Evolutionary conservation across 1,284 basidiomycete genomes (phyloP), one percentile per base, ranked within the genome.

Genomic region (Sporisorium iseilematis-ciliati): DNA sequence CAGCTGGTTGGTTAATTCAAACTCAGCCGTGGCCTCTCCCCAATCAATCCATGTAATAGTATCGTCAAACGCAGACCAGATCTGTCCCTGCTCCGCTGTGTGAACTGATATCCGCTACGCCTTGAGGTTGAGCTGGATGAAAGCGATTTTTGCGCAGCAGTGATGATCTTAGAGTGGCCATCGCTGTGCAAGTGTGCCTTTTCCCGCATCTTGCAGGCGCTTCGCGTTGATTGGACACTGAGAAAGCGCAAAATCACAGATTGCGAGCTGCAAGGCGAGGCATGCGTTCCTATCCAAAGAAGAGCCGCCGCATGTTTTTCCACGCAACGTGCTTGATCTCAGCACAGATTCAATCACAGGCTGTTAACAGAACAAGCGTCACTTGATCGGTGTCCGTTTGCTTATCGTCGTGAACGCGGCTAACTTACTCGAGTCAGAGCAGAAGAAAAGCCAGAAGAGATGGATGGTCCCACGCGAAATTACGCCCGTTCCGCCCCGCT

Each of bases 1-100:
- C 65, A 72, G 63, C 74, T 76, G 16, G 29, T 76, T 46, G 57
- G 57, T 8, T 71, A 52, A 18, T 21, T 18, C 14, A 23, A 18
- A 7, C 43, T 1, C 10, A 14, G 11, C n/a, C n/a, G 31, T 33
- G 31, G 26, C 29, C 10, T 20, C n/a, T 11, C 29, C 25, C 20
- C 33, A 25, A 38, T 25, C 49, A 23, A 31, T 51, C 21, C 18
- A 49, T 33, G 43, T 26, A 46, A 18, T 25, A 26, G 23, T 26
- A 46, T 18, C 23, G 11, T 29, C 38, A 18, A 51, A 38, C 35
- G 12, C 35, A 38, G 35, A 16, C 35, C 14, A 38, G 35, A 16
- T 38, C 35, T 38, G 35, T 38, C 14, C 14, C 14, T 38, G 2
- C 3, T 3, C 16, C 35, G 14, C 35, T 38, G 14, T 14, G 35